Evolutionary conservation across 1,284 basidiomycete species (phyloP).

Genomic region (Sphagnurus paluster): DNA sequence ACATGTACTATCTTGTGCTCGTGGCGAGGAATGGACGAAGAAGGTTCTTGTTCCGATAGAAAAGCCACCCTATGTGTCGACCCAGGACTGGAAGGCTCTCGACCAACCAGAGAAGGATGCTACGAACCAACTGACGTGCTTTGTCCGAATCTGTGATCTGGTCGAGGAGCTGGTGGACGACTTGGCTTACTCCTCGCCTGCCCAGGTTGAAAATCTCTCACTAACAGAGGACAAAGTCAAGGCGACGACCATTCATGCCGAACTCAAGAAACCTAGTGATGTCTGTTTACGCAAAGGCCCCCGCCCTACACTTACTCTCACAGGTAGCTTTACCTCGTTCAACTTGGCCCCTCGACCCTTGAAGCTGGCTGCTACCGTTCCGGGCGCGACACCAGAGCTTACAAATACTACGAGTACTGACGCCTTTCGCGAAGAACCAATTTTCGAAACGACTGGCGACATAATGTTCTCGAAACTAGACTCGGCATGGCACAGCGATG

Average conservation of each 20-base stretch:
- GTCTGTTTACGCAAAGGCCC: background rate
- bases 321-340: constrained; percentile 20
- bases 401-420: background rate
- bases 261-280: background rate
- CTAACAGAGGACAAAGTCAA: background rate
- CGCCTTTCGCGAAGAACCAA: no score
- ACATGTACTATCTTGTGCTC: constrained; percentile 29
- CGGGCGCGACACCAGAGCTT: constrained; percentile 4
- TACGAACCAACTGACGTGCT: constrained; percentile 29
- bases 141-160: constrained; percentile 38
- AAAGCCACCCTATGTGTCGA: constrained; percentile 24
- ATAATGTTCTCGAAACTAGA: constrained; percentile 2
- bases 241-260: background rate
- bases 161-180: constrained; percentile 26
- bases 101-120: constrained; percentile 34
- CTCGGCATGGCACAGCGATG: constrained; percentile 8
- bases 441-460: constrained; percentile 4
- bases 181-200: background rate
- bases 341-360: constrained; percentile 25
- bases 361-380: constrained; percentile 18
- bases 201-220: background rate
- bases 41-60: constrained; percentile 34
- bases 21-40: constrained; percentile 43
- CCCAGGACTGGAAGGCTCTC: constrained; percentile 31
- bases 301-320: background rate